Evolutionary conservation across 2,329 filamentous ascomycete species (phyloP).

Genomic region (Arthrinium phaeospermum): DNA sequence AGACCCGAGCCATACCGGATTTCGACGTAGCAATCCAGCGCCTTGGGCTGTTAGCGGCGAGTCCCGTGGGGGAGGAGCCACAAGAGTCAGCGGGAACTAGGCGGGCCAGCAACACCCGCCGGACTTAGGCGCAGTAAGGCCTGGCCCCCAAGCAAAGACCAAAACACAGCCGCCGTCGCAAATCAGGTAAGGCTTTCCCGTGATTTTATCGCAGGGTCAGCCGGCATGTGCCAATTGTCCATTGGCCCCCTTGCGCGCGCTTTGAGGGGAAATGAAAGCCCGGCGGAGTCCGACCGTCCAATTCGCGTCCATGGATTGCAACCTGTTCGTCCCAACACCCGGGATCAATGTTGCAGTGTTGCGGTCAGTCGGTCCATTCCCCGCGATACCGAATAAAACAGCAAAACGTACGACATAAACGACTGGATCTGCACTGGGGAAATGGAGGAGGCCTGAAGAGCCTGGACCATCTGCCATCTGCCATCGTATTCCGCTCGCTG

Average conservation of each 20-base stretch:
- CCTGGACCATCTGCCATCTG: background rate
- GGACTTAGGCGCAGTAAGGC: constrained; percentile 9
- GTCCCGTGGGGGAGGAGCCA: background rate
- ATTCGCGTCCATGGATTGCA: background rate
- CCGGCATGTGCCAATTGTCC: background rate
- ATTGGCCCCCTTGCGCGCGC: background rate
- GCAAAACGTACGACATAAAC: background rate
- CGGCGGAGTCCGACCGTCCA: background rate
- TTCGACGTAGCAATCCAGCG: constrained; percentile 5
- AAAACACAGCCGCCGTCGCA: background rate
- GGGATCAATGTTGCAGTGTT: background rate
- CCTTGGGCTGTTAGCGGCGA: constrained; percentile 1
- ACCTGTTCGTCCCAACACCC: constrained; percentile 6
- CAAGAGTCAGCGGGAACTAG: background rate
- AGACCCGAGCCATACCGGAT: background rate
- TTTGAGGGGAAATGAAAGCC: background rate
- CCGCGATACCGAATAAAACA: background rate
- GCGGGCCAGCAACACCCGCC: background rate
- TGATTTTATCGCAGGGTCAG: constrained; percentile 10
- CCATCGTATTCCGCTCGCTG: background rate
- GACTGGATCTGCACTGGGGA: background rate
- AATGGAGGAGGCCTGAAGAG: background rate
- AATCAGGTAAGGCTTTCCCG: background rate
- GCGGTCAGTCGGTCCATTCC: background rate
- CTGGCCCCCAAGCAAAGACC: background rate